These are phyloP conservation scores for Irpex lacteus DNA, from an alignment of 1,284 basidiomycete species.

Conservation along the genomic window DNA sequence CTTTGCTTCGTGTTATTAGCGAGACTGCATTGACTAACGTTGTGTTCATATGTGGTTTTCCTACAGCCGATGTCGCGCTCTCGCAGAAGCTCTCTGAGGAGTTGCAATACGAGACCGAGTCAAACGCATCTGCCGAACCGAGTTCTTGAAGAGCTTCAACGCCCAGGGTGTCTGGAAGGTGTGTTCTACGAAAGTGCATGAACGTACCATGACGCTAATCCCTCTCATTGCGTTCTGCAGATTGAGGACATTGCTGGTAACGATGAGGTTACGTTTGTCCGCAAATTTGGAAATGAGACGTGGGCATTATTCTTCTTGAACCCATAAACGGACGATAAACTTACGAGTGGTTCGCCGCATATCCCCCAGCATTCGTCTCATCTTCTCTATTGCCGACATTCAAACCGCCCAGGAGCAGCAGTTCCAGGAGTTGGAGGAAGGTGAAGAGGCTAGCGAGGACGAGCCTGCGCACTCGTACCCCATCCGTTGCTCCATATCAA, in stretches of 20 bases:
- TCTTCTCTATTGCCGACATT: conserved; percentile 84
- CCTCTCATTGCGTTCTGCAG: conserved; percentile 30
- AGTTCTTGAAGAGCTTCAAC: conserved; percentile 80
- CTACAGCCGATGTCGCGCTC: conserved; percentile 71
- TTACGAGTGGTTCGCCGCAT: background rate
- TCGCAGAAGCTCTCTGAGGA: conserved; percentile 80
- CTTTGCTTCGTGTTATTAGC: background rate
- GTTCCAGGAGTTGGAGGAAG: conserved; percentile 34
- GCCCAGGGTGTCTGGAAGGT: conserved; percentile 77
- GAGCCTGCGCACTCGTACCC: conserved; percentile 52
- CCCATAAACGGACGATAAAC: no score
- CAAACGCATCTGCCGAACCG: conserved; percentile 57
- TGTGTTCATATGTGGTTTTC: background rate
- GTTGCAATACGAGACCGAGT: conserved; percentile 82
- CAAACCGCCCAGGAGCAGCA: conserved; percentile 48
- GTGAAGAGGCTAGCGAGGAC: conserved; percentile 39
- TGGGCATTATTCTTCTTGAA: conserved; percentile 37
- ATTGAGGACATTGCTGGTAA: conserved; percentile 72
- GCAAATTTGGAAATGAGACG: conserved; percentile 92
- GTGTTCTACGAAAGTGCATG: conserved; percentile 19
- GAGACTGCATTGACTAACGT: background rate
- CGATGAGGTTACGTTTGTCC: conserved; percentile 81
- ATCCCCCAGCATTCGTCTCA: conserved; percentile 61
- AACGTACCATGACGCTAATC: background rate
- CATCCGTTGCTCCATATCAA: conserved; percentile 75